phyloP scores from a whole-genome alignment of 164 flowering plant genomes.

The Chloranthus sessilifolius region DNA sequence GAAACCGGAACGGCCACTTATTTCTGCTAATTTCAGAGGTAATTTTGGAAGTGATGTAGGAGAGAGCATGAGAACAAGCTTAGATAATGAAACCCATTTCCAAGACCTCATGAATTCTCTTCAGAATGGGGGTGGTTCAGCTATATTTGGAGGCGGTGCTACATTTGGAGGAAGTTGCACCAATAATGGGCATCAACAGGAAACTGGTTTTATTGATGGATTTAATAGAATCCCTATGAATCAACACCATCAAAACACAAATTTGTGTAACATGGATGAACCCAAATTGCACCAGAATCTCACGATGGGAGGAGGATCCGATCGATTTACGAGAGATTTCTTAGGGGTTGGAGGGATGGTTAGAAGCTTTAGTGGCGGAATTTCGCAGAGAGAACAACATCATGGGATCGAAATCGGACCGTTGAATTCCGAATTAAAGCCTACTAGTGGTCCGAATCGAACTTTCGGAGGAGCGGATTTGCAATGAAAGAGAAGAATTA shows the following conservation, averaged over 20 bases:
- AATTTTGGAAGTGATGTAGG: conserved; percentile 15
- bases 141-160: conserved; percentile 21
- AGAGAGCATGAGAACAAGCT: conserved; percentile 20
- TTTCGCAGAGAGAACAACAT: conserved; percentile 30
- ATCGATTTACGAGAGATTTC: conserved; percentile 63
- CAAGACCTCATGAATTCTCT: conserved; percentile 57
- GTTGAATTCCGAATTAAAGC: conserved; percentile 8
- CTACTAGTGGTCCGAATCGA: neutral
- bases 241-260: conserved; percentile 16
- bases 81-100: conserved; percentile 31
- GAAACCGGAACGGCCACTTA: conserved; percentile 18
- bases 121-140: conserved; percentile 27
- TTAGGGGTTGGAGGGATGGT: conserved; percentile 72
- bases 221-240: conserved; percentile 14
- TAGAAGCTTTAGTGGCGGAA: conserved; percentile 37
- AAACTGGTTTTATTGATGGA: conserved; percentile 24
- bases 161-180: conserved; percentile 25
- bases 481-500: conserved; percentile 10
- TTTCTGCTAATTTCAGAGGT: conserved; percentile 19
- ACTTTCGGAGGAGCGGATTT: conserved; percentile 2
- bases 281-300: conserved; percentile 33
- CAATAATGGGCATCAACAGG: conserved; percentile 14
- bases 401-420: conserved; percentile 5
- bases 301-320: conserved; percentile 33
- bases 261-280: conserved; percentile 24